These are phyloP conservation scores for Lactifluus hygrophoroides DNA, from an alignment of 768 basidiomycete species.

Conservation along the genomic window DNA sequence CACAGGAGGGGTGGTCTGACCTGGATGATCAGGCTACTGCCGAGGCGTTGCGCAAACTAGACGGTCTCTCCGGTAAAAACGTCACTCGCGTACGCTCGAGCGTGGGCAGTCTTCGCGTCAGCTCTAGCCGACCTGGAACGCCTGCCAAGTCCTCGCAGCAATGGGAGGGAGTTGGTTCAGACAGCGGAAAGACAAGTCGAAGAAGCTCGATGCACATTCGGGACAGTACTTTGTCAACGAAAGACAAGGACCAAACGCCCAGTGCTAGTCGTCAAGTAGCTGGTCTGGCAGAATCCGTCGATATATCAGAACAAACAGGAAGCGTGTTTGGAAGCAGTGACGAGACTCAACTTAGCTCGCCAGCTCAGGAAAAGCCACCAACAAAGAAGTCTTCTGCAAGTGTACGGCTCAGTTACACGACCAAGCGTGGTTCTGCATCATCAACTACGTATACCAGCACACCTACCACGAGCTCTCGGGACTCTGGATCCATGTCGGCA, in stretches of 20 bases:
- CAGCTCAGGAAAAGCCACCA: slow-evolving; percentile 51
- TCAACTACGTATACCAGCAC: slow-evolving; percentile 81
- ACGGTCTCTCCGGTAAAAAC: slow-evolving; percentile 68
- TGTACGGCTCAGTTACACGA: slow-evolving; percentile 66
- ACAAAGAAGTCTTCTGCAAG: slow-evolving; percentile 52
- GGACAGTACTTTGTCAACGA: slow-evolving; percentile 38
- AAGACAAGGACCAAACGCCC: slow-evolving; percentile 31
- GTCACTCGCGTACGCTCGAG: slow-evolving; percentile 71
- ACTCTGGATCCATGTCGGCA: slow-evolving; percentile 76
- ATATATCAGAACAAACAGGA: slow-evolving; percentile 37
- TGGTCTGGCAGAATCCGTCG: slow-evolving; percentile 29
- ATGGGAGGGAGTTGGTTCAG: slow-evolving; percentile 61
- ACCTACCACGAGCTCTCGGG: slow-evolving; percentile 68
- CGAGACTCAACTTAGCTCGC: slow-evolving; percentile 32
- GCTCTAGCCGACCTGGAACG: slow-evolving; percentile 61
- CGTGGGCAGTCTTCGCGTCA: slow-evolving; percentile 38
- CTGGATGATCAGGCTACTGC: slow-evolving; percentile 84
- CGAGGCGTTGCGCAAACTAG: slow-evolving; percentile 86
- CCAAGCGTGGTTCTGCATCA: slow-evolving; percentile 83
- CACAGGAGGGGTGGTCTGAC: slow-evolving; percentile 84
- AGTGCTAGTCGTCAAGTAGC: slow-evolving; percentile 33
- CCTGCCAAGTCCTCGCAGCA: slow-evolving; percentile 56
- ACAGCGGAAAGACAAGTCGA: slow-evolving; percentile 30
- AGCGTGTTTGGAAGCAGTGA: slow-evolving; percentile 47
- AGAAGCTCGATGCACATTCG: slow-evolving; percentile 32